These are phyloP conservation scores for Datura wrightii DNA, from an alignment of 257 asterid species.

Conservation along the genomic window DNA sequence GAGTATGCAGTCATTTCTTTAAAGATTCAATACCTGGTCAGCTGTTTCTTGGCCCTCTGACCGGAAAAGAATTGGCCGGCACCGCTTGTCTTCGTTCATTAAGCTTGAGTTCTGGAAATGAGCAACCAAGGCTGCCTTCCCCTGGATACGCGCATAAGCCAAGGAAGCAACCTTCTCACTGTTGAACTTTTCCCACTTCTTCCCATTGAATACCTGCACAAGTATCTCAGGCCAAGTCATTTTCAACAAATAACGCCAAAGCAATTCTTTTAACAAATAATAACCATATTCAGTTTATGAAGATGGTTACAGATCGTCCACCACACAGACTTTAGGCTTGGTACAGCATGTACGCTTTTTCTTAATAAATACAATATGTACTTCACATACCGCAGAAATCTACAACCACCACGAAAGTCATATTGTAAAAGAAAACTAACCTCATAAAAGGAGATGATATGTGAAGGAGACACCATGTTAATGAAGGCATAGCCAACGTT, in stretches of 20 bases:
- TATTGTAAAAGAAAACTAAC: slow-evolving; percentile 47
- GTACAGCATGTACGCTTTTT: background rate
- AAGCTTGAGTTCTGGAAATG: slow-evolving; percentile 97
- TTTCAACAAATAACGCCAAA: slow-evolving; percentile 7
- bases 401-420: background rate
- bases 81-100: slow-evolving; percentile 94
- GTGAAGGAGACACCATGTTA: slow-evolving; percentile 88
- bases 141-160: slow-evolving; percentile 96
- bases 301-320: background rate
- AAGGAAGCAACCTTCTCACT: slow-evolving; percentile 94
- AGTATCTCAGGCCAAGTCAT: slow-evolving; percentile 12
- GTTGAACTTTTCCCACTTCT: slow-evolving; percentile 96
- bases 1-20: background rate
- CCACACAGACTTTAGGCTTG: slow-evolving; percentile 1
- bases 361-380: background rate
- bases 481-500: slow-evolving; percentile 98
- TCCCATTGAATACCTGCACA: slow-evolving; percentile 83
- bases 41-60: slow-evolving; percentile 72
- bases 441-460: slow-evolving; percentile 81
- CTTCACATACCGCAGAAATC: background rate
- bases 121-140: slow-evolving; percentile 74
- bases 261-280: background rate
- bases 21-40: slow-evolving; percentile 54
- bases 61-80: slow-evolving; percentile 86
- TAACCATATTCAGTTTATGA: background rate